Evolutionary conservation across 208 protist genomes (phyloP).

Genomic region (Leishmania turanica): DNA sequence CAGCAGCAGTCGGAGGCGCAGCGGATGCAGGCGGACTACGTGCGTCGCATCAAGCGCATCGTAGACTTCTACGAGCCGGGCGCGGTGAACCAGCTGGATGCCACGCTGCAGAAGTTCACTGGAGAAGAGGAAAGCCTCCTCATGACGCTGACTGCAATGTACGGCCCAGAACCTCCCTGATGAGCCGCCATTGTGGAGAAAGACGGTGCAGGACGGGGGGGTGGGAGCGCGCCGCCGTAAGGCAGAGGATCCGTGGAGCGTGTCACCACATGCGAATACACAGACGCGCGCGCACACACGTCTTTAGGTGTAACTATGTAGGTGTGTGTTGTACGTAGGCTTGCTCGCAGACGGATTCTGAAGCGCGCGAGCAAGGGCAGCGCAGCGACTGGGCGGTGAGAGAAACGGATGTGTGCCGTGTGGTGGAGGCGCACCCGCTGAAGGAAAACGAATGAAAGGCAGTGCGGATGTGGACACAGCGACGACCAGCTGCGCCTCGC

Average conservation of each 20-base stretch:
- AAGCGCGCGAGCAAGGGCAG: too few species aligned
- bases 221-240: background rate
- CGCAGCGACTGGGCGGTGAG: too few species aligned
- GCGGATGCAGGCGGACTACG: slow-evolving; percentile 19
- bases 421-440: background rate
- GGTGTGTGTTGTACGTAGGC: too few species aligned
- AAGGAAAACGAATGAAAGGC: too few species aligned
- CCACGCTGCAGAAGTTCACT: slow-evolving; percentile 39
- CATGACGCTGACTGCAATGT: slow-evolving; percentile 45
- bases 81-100: slow-evolving; percentile 23
- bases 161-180: slow-evolving; percentile 54
- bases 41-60: slow-evolving; percentile 41
- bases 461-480: too few species aligned
- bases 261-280: background rate
- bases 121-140: slow-evolving; percentile 53
- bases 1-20: slow-evolving; percentile 16
- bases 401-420: too few species aligned
- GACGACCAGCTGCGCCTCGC: too few species aligned
- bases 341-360: too few species aligned
- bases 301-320: background rate
- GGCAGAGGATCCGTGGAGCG: background rate
- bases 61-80: slow-evolving; percentile 46
- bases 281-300: background rate
- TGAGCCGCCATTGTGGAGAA: background rate
- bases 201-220: background rate